Conservation (phyloP, 192 early-diverging fungal genomes). For the Gryganskiella cystojenkinii region DNA sequence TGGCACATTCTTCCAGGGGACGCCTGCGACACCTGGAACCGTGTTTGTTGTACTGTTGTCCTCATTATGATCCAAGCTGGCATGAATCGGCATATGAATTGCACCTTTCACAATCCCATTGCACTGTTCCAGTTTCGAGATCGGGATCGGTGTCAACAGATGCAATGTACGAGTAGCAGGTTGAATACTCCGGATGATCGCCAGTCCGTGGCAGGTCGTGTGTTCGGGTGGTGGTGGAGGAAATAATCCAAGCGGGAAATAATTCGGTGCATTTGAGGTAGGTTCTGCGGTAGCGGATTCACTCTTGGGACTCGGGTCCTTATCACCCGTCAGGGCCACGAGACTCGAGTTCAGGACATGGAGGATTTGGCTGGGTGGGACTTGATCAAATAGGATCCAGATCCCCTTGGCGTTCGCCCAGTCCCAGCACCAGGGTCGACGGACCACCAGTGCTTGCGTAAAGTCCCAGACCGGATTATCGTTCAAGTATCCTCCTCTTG, state of each 20-base stretch:
- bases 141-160: conserved; percentile 64
- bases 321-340: conserved; percentile 79
- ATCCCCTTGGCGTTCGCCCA: conserved; percentile 68
- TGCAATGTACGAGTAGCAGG: conserved; percentile 61
- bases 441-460: conserved; percentile 61
- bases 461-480: conserved; percentile 62
- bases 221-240: conserved; percentile 57
- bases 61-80: conserved; percentile 55
- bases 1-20: conserved; percentile 63
- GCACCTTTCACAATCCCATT: conserved; percentile 64
- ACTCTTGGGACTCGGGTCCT: no score
- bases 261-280: conserved; percentile 50
- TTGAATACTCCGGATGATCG: conserved; percentile 75
- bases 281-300: background rate
- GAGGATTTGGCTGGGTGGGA: conserved; percentile 82
- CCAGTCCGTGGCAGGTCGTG: conserved; percentile 72
- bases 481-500: conserved; percentile 4
- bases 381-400: conserved; percentile 77
- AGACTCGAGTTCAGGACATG: conserved; percentile 87
- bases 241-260: conserved; percentile 52
- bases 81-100: conserved; percentile 61
- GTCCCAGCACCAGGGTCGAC: conserved; percentile 68
- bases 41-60: conserved; percentile 10
- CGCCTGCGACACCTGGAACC: conserved; percentile 49
- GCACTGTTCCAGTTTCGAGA: conserved; percentile 42